Percentiles rank a stretch among this genome's conserved stretches.
phyloP scores from a whole-genome alignment of 768 basidiomycete genomes.

The Mycena latifolia region DNA sequence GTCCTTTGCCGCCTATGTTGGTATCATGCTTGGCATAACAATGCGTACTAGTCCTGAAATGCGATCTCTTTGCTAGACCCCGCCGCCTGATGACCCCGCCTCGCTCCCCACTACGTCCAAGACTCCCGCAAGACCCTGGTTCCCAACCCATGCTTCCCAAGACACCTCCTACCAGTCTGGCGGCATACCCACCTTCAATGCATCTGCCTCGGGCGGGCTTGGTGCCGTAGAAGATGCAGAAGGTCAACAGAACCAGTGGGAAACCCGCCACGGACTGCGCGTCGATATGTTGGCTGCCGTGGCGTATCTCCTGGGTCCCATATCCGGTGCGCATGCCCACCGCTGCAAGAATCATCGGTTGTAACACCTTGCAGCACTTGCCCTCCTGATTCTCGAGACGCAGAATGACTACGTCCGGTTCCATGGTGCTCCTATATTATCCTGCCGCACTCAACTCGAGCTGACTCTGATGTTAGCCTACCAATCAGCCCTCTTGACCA shows the following conservation, averaged over 20 bases:
- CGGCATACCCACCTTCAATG: slow-evolving; percentile 68
- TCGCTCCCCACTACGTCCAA: slow-evolving; percentile 44
- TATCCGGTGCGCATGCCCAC: slow-evolving; percentile 68
- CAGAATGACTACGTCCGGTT: slow-evolving; percentile 84
- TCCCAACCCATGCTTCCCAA: slow-evolving; percentile 51
- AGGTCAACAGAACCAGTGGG: slow-evolving; percentile 69
- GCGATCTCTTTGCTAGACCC: slow-evolving; percentile 52
- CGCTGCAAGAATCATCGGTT: slow-evolving; percentile 11
- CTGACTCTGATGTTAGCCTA: slow-evolving; percentile 64
- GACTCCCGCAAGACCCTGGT: slow-evolving; percentile 61
- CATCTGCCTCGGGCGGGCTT: slow-evolving; percentile 54
- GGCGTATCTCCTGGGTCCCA: slow-evolving; percentile 76
- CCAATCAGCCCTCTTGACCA: slow-evolving; percentile 80
- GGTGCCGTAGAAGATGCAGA: slow-evolving; percentile 55
- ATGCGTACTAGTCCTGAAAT: slow-evolving; percentile 17
- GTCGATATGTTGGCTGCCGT: slow-evolving; percentile 76
- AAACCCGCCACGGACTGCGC: slow-evolving; percentile 74
- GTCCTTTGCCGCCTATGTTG: slow-evolving; percentile 75
- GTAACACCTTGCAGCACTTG: slow-evolving; percentile 59
- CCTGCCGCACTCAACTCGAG: slow-evolving; percentile 4
- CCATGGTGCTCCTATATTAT: slow-evolving; percentile 65
- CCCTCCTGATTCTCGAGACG: slow-evolving; percentile 79
- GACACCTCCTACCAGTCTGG: slow-evolving; percentile 78
- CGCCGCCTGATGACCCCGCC: slow-evolving; percentile 68
- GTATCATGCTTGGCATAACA: slow-evolving; percentile 28